Evolutionary conservation across 257 asterid genomes (phyloP), one percentile per base, ranked within the genome.

Genomic region (Solanum sejunctum): DNA sequence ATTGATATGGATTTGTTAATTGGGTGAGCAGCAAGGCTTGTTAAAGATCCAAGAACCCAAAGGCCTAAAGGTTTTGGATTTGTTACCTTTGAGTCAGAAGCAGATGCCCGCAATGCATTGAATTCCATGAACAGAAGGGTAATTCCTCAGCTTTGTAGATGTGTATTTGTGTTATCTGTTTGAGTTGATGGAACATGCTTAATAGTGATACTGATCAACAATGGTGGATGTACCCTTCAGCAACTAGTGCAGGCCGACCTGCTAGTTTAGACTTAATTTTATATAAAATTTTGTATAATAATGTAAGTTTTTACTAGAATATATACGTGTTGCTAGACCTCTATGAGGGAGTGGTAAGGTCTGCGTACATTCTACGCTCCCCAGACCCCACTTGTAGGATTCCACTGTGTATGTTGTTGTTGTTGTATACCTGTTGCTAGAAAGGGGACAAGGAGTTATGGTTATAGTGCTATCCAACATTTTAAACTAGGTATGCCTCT

Each of bases 1-100:
- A 23, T 77, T 51, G 60, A 77, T 52, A 51, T 77, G 23, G 47
- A 16, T 51, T 26, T 52, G 8, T 78, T 52, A 78, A 51, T 51
- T 52, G 83, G 49, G 66, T 78, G 36, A 66, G 86, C 91, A 92
- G 97, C 90, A 23, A 92, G 95, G 92, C 95, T 95, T 83, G 83
- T 92, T 79, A 89, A 72, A 67, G 98, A 93, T 82, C 90, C 93
- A 32, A 86, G 55, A 67, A 93, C 95, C 3, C 94, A 81, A 81
- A 90, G 97, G 89, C 93, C 89, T 15, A 93, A 93, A 85, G 97
- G 98, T 75, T 96, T 93, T 86, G 97, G 94, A 83, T 96, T 93
- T 83, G 94, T 93, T 47, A 89, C 84, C 87, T 94, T 93, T 89
- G 92, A 80, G 10, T 86, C 93, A 10, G 94, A 92, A 83, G 52